Percentiles rank a stretch among this genome's conserved stretches.
These are phyloP conservation scores for Closterium sp. DNA, from an alignment of 139 green algal species.

Conservation along the genomic window DNA sequence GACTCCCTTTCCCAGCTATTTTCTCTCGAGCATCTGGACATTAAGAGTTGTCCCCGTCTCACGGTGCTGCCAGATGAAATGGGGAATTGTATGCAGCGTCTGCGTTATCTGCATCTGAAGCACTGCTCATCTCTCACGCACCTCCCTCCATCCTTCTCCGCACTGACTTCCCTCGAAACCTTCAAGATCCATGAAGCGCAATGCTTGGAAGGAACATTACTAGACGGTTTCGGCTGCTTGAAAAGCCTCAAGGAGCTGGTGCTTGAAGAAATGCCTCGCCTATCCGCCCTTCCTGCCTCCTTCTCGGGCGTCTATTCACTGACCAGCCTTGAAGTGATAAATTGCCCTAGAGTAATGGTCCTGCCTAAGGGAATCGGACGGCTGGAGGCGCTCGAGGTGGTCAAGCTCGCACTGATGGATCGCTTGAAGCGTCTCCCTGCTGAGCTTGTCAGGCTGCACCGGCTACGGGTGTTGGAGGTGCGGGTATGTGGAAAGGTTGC, in stretches of 20 bases:
- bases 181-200: background rate
- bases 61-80: background rate
- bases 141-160: background rate
- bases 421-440: background rate
- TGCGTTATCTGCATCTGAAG: background rate
- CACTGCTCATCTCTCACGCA: background rate
- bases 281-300: background rate
- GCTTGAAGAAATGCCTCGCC: background rate
- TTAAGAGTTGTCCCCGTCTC: background rate
- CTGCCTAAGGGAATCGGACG: background rate
- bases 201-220: background rate
- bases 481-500: background rate
- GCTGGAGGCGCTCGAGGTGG: background rate
- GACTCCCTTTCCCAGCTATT: background rate
- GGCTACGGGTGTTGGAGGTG: background rate
- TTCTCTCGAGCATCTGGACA: background rate
- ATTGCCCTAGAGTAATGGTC: background rate
- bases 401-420: background rate
- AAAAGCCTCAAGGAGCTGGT: background rate
- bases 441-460: background rate
- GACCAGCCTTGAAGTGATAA: background rate
- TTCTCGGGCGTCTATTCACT: background rate
- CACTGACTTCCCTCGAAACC: background rate
- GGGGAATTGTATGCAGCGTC: background rate
- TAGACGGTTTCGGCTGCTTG: background rate